Percentiles rank a stretch among this genome's conserved stretches.
Conservation (phyloP, 2,329 filamentous ascomycete species). For the Neofusicoccum kwambonambiense region DNA sequence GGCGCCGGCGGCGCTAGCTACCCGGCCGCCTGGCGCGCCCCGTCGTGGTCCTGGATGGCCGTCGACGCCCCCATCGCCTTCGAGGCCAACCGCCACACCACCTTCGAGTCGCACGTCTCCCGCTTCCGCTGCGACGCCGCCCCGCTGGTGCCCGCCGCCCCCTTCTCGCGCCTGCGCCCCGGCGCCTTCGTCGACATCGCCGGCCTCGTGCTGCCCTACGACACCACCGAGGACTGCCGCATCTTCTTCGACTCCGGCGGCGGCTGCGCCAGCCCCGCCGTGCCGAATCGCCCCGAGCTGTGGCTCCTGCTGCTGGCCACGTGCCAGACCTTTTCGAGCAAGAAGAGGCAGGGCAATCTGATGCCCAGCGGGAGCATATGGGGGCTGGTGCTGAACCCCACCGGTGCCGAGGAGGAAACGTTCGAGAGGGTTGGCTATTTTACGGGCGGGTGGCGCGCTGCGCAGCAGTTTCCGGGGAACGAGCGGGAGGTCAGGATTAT, state of each 20-base stretch:
- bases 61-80: conserved; percentile 9
- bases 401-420: neutral
- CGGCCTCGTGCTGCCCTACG: neutral
- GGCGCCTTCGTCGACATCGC: neutral
- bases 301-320: neutral
- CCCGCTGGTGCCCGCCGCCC: neutral
- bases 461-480: conserved; percentile 7
- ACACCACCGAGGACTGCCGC: conserved; percentile 6
- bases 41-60: conserved; percentile 7
- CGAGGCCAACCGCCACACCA: conserved; percentile 1
- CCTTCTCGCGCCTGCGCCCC: neutral
- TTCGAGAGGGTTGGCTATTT: neutral
- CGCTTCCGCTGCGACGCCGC: neutral
- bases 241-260: neutral
- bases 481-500: neutral
- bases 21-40: neutral
- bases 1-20: neutral
- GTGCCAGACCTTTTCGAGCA: conserved; percentile 2
- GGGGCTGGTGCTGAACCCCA: neutral
- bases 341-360: conserved; percentile 4
- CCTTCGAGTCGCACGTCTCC: conserved; percentile 5
- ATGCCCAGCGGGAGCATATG: neutral
- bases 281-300: neutral
- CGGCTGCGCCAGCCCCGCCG: neutral
- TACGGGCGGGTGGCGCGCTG: neutral